Evolutionary conservation across 2,329 filamentous ascomycete species (phyloP), one percentile per base, ranked within the genome.

Genomic region (Colletotrichum sp.): DNA sequence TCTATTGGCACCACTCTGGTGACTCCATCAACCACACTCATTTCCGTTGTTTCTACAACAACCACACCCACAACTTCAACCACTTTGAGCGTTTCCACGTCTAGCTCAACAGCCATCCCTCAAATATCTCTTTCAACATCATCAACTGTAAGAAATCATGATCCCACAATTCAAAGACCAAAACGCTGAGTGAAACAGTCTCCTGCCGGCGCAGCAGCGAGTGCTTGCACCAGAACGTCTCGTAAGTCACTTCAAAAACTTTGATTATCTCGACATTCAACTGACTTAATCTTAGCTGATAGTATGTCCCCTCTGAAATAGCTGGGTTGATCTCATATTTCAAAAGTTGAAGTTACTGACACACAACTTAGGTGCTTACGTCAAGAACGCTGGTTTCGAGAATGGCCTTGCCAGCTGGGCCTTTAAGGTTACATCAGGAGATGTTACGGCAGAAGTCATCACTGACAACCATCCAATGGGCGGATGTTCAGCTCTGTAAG

Each of bases 261-360:
- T 2, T 12, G 5, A 48, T 12, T n/a, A 48, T 48, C 9, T 16
- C 5, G 9, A n/a, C 38, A n/a, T 1, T n/a, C 18, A 48, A n/a
- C 38, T 48, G 38, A 48, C 38, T 12, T n/a, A n/a, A 1, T 48
- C 5, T n/a, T 12, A 48, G 38, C 38, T n/a, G 38, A 48, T 9
- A 48, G 38, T 48, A n/a, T 48, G 18, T 48, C 0, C 5, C 38
- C 38, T 9, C 1, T n/a, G 38, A 5, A n/a, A 48, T 10, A 6
- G 6, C 0, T 48, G 18, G 1, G 3, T 48, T n/a, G 3, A n/a
- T 12, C 18, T n/a, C 18, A n/a, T n/a, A 12, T 12, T 3, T 48
- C 38, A 6, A 1, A n/a, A 8, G 18, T n/a, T 48, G 38, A 48
- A 48, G 18, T 12, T 48, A 6, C 38, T 48, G 18, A 48, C 38